phyloP scores from a whole-genome alignment of 345 rosid genomes.

The Cardamine occulta region DNA sequence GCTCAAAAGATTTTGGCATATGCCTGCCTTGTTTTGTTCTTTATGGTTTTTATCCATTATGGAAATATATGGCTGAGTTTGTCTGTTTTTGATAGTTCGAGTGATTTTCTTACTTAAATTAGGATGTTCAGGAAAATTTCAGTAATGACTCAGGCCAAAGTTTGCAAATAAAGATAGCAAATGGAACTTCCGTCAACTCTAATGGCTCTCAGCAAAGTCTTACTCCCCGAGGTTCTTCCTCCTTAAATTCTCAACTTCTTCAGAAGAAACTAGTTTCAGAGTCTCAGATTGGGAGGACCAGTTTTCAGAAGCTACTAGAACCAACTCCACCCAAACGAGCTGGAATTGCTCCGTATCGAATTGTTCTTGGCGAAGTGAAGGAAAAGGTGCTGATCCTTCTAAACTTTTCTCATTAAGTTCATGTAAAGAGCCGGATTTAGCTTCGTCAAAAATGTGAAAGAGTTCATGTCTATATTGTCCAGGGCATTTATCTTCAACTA shows the following conservation, averaged over 20 bases:
- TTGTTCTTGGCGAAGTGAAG: conserved; percentile 82
- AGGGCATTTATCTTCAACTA: conserved; percentile 1
- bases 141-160: conserved; percentile 36
- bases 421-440: conserved; percentile 16
- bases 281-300: conserved; percentile 77
- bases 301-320: conserved; percentile 89
- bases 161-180: conserved; percentile 41
- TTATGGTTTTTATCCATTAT: neutral
- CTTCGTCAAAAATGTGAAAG: conserved; percentile 4
- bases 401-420: neutral
- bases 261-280: conserved; percentile 76
- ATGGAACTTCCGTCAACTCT: conserved; percentile 56
- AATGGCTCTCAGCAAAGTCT: conserved; percentile 49
- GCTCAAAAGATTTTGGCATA: conserved; percentile 17
- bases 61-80: conserved; percentile 17
- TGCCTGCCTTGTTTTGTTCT: neutral
- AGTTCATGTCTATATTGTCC: conserved; percentile 14
- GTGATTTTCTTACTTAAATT: neutral
- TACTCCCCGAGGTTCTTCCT: conserved; percentile 47
- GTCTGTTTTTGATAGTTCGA: conserved; percentile 23
- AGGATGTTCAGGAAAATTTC: conserved; percentile 56
- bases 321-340: conserved; percentile 74
- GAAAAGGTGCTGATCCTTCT: conserved; percentile 62
- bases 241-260: conserved; percentile 52
- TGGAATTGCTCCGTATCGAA: conserved; percentile 82